Base-by-base conservation (phyloP, 2,329 filamentous ascomycete genomes). In the Colletotrichum gloeosporioides region DNA sequence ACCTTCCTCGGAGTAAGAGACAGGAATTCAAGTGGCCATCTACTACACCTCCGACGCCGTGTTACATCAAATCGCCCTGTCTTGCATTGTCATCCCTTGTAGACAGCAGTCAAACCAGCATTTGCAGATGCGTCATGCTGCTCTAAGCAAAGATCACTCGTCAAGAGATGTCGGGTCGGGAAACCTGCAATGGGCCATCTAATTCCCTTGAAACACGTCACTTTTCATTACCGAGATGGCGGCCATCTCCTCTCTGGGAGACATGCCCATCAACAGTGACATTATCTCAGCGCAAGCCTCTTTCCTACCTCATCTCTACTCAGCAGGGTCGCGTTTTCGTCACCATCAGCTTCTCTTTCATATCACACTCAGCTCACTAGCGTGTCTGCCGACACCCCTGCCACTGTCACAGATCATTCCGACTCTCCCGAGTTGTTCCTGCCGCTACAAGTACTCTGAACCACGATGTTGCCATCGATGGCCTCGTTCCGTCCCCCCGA, bases 71-170 rank as follows among this genome's bases (percentile, higher is more conserved):
- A 63, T 34, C n/a, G n/a, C 32, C 18, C 59, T 34, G 31, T 63
- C 44, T 55, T 64, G 55, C 32, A 57, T 34, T 32, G 27, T 25
- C 44, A 22, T 53, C 44, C 3, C 44, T 13, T 53, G 32, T 16
- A 25, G 27, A 27, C 55, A 75, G 32, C 63, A 66, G 69, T 75
- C 63, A 64, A 73, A 68, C 62, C 31, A 27, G 63, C 73, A 75
- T 67, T 63, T 34, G 34, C 73, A 68, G 34, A 68, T 62, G 63
- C 55, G 39, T 39, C 29, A 34, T 68, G 69, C 25, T 39, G 27
- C 44, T 32, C 34, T n/a, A 29, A 53, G 15, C 55, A 39, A 25
- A 25, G n/a, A 27, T 8, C 27, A 53, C 25, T 34, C 12, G 53
- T 25, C 22, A 15, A 10, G 44, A 53, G n/a, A 53, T 10, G 44